A percentile compares a stretch with the other conserved stretches of the same genome.
These are phyloP conservation scores for Pichia nakasei DNA, from an alignment of 805 yeast genomes.

Conservation along the genomic window DNA sequence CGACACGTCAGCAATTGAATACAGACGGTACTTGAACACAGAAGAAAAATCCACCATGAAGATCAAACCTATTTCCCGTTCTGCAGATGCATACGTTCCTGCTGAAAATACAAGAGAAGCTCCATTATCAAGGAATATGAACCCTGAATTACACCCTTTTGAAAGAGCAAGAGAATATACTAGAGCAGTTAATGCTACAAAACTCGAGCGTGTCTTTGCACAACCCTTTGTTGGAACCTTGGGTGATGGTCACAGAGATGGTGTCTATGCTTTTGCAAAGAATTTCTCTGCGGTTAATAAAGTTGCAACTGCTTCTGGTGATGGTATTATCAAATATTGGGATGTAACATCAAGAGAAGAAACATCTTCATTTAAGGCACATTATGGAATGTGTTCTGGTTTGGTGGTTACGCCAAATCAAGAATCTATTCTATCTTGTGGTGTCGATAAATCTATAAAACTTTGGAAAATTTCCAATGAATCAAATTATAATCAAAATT, in stretches of 20 bases:
- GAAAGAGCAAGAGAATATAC: slow-evolving; percentile 97
- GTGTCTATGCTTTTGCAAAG: slow-evolving; percentile 81
- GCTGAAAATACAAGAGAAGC: slow-evolving; percentile 86
- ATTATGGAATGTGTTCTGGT: slow-evolving; percentile 84
- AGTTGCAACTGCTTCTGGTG: slow-evolving; percentile 90
- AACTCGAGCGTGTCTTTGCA: slow-evolving; percentile 93
- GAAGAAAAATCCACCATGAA: slow-evolving; percentile 53
- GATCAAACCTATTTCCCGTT: slow-evolving; percentile 80
- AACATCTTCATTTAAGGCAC: slow-evolving; percentile 72
- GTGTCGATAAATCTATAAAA: slow-evolving; percentile 83
- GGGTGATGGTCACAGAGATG: slow-evolving; percentile 93
- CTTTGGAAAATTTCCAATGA: slow-evolving; percentile 70
- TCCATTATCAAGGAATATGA: slow-evolving; percentile 76
- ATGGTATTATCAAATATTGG: slow-evolving; percentile 94
- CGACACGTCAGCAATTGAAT: no score
- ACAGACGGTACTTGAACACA: no score
- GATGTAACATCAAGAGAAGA: slow-evolving; percentile 75
- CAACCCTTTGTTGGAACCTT: slow-evolving; percentile 93
- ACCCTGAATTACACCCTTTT: slow-evolving; percentile 93
- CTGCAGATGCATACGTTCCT: slow-evolving; percentile 88
- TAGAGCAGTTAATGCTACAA: slow-evolving; percentile 89
- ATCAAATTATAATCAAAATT: slow-evolving; percentile 16
- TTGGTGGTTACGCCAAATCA: slow-evolving; percentile 62
- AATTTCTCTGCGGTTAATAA: slow-evolving; percentile 61
- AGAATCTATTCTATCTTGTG: slow-evolving; percentile 56